Percentiles rank a stretch among this genome's conserved stretches.
Evolutionary conservation across 148 eudicot genomes (phyloP).

Genomic region (Persicaria maculosa): DNA sequence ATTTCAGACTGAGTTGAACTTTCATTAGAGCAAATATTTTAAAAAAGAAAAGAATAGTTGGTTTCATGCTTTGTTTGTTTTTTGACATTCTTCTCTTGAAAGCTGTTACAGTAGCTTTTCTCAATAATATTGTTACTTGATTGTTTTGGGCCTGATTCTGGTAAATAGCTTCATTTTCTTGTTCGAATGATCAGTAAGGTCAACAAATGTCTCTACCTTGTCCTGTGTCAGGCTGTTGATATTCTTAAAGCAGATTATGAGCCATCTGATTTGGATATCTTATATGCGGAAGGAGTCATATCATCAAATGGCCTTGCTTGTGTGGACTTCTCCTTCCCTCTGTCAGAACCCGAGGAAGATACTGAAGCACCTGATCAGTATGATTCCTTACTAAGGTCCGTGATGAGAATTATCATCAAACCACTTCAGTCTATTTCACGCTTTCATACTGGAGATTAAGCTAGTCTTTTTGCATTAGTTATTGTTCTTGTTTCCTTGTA

Average conservation of each 20-base stretch:
- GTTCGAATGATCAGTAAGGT: background rate
- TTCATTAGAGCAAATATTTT: background rate
- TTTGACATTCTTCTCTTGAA: background rate
- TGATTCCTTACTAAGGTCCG: constrained; percentile 58
- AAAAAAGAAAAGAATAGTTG: background rate
- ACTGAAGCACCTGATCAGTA: constrained; percentile 50
- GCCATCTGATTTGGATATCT: constrained; percentile 80
- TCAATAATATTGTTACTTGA: background rate
- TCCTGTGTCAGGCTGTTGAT: constrained; percentile 26
- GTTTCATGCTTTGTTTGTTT: background rate
- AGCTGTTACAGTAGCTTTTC: background rate
- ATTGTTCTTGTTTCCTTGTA: too few species aligned
- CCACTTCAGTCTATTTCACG: background rate
- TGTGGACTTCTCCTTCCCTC: constrained; percentile 83
- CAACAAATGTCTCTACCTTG: background rate
- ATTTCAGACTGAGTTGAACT: background rate
- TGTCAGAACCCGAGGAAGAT: constrained; percentile 39
- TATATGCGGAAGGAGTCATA: constrained; percentile 89
- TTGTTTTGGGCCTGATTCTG: background rate
- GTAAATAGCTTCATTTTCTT: too few species aligned
- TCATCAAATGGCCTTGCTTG: constrained; percentile 92
- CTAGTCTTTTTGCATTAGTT: background rate
- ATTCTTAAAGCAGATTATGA: constrained; percentile 71
- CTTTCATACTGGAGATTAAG: background rate
- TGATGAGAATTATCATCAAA: background rate